Evolutionary conservation across 305 asterid species (phyloP), one percentile per base, ranked within the genome.

Genomic region (Euphrasia arctica): DNA sequence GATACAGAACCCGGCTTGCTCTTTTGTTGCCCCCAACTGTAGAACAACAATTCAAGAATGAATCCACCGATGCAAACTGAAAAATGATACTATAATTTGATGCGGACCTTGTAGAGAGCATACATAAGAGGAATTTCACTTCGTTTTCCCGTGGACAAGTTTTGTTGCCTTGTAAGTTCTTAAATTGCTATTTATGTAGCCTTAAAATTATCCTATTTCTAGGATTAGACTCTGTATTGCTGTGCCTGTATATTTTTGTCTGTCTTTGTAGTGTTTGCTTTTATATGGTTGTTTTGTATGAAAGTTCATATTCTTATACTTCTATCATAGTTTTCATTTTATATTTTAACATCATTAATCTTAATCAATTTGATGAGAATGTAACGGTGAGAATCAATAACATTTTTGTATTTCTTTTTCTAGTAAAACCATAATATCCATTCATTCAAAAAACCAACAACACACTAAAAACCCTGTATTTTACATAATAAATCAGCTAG

Each of bases 1-100:
- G 95, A 82, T 89, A 85, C 83, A 92, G 83, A 77, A 75, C 83
- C 57, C 82, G 98, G 62, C 86, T 92, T 49, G 85, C 84, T 73
- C 95, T 85, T 81, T 94, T 92, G 72, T 77, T 89, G 43, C 96
- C 91, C 9, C 94, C 93, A 34, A 79, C 79, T 78, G 85, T 74
- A 54, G 96, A 91, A 64, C 96, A 85, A 68, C 85, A 82, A 57
- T 47, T 82, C 60, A 84, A 82, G 76, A 78, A 78, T 52, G 91
- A 86, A 57, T 54, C 84, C 8, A n/a, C 59, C 5, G 59, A 54
- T 2, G 59, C 59, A 54, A 54, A 54, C 13, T 54, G 59, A 54
- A 54, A 39, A 39, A 18, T 18, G 22, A 18, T 39, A 10, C 1
- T 28, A 52, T 52, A 52, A 47, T 11, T 12, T n/a, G 18, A 47